Evolutionary conservation across 768 basidiomycete genomes (phyloP).

Genomic region (Tylopilus intermedius): DNA sequence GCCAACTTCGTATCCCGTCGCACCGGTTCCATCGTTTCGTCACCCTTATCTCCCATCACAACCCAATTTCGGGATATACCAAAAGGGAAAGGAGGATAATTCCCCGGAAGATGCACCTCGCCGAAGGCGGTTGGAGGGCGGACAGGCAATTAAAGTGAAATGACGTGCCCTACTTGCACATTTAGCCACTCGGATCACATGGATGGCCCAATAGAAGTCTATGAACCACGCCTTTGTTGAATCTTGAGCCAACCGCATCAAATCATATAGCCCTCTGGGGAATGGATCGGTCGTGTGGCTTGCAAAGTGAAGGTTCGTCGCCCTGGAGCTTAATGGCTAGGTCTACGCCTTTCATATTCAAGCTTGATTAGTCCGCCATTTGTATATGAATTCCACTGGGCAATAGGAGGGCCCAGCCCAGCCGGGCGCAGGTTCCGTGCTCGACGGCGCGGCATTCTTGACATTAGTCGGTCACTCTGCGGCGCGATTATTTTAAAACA

Average conservation of each 20-base stretch:
- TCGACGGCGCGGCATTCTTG: slow-evolving; percentile 17
- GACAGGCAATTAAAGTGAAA: slow-evolving; percentile 51
- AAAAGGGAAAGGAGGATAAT: slow-evolving; percentile 30
- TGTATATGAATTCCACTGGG: not conserved
- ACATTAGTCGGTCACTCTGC: slow-evolving; percentile 19
- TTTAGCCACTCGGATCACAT: slow-evolving; percentile 27
- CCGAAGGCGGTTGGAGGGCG: slow-evolving; percentile 53
- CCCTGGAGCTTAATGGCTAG: slow-evolving; percentile 8
- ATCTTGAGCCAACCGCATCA: slow-evolving; percentile 19
- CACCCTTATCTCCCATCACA: slow-evolving; percentile 51
- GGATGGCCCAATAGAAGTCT: slow-evolving; percentile 20
- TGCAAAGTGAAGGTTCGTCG: slow-evolving; percentile 12
- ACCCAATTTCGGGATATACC: slow-evolving; percentile 44
- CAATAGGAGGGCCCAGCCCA: not conserved
- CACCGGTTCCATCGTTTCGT: slow-evolving; percentile 39
- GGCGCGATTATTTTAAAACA: slow-evolving; percentile 15
- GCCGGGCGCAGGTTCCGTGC: slow-evolving; percentile 15
- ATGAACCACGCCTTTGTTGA: slow-evolving; percentile 20
- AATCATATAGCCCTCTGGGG: slow-evolving; percentile 19
- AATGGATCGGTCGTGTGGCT: slow-evolving; percentile 13
- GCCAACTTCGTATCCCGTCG: slow-evolving; percentile 36
- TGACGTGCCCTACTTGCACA: slow-evolving; percentile 27
- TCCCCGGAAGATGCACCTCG: slow-evolving; percentile 41
- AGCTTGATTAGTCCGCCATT: not conserved
- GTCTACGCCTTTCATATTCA: slow-evolving; percentile 9